Conservation (phyloP, 2,329 filamentous ascomycete species). For the Zasmidium citrigriseum region DNA sequence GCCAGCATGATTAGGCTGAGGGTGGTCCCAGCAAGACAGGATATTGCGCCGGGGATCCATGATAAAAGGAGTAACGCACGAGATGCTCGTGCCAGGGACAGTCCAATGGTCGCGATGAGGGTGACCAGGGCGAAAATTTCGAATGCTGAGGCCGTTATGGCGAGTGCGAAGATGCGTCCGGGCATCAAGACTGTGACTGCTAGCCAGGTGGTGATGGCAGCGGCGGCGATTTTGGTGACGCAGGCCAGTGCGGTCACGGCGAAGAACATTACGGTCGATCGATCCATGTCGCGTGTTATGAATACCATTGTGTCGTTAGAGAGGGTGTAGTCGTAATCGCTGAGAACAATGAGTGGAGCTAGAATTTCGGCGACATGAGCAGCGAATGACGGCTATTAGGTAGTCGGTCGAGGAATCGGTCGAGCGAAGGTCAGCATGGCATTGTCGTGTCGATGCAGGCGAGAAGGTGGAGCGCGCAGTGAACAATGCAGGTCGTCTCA, state of each 20-base stretch:
- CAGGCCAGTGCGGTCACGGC: slow-evolving; percentile 18
- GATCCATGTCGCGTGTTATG: slow-evolving; percentile 17
- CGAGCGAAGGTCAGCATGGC: slow-evolving; percentile 16
- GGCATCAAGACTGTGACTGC: slow-evolving; percentile 15
- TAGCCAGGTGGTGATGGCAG: slow-evolving; percentile 22
- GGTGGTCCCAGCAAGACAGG: slow-evolving; percentile 15
- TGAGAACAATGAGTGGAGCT: slow-evolving; percentile 5
- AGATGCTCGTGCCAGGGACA: slow-evolving; percentile 20
- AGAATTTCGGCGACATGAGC: slow-evolving; percentile 5
- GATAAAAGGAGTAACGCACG: slow-evolving; percentile 13
- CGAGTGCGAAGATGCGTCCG: slow-evolving; percentile 15
- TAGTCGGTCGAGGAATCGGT: slow-evolving; percentile 2
- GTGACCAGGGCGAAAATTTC: slow-evolving; percentile 24
- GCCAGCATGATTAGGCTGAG: slow-evolving; percentile 17
- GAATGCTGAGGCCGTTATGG: slow-evolving; percentile 22
- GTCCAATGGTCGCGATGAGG: slow-evolving; percentile 14
- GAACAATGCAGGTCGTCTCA: slow-evolving; percentile 16
- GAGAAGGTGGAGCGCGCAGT: slow-evolving; percentile 13
- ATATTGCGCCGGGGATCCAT: slow-evolving; percentile 14
- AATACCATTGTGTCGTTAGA: slow-evolving; percentile 17
- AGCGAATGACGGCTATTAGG: slow-evolving; percentile 5
- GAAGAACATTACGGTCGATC: slow-evolving; percentile 18
- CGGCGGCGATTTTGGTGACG: slow-evolving; percentile 19
- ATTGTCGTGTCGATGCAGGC: slow-evolving; percentile 18
- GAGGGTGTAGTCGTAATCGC: slow-evolving; percentile 5